Base-by-base conservation (phyloP, 768 basidiomycete genomes). In the Panaeolus papilionaceus region DNA sequence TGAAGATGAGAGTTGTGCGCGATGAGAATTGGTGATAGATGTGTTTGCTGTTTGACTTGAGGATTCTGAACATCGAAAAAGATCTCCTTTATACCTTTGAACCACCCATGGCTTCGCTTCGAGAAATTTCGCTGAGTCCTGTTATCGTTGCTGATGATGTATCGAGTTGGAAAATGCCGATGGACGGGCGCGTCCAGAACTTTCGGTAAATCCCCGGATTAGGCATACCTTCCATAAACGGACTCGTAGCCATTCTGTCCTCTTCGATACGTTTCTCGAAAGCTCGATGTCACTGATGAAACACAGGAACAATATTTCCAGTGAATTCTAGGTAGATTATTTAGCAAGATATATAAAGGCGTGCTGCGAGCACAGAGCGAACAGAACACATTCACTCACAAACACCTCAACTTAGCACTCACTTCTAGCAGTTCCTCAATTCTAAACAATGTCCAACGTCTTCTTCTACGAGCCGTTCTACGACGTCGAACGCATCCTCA, bases 401-500 rank as follows among this genome's bases (percentile, higher is more conserved):
- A 33, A 12, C 54, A 0, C 33, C 45, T 18, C n/a, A 51, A 7
- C 47, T 6, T 20, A 51, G 11, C 47, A 5, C 20, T 23, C 2
- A 26, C 33, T 1, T 1, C 49, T 7, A 23, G 23, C 23, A 6
- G 8, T 26, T 26, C 23, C 8, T 28, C 20, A 23, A 3, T 5
- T 10, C 8, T 9, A 23, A 23, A 26, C 6, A 54, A 70, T 67
- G 66, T 64, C 66, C 12, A 64, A 51, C 51, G 47, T 65, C 37
- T 70, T 66, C 67, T 72, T 66, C 66, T 81, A 81, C 73, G 80
- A 83, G n/a, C 79, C 82, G 12, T 75, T 79, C 74, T 74, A 73
- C 69, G 80, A 83, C 62, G 75, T 83, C 62, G 81, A 81, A 11
- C 80, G 78, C 67, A 72, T 83, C 61, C 76, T 83, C 16, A 79